These are phyloP conservation scores for Tricholoma furcatifolium DNA, from an alignment of 768 basidiomycete genomes.

Conservation along the genomic window DNA sequence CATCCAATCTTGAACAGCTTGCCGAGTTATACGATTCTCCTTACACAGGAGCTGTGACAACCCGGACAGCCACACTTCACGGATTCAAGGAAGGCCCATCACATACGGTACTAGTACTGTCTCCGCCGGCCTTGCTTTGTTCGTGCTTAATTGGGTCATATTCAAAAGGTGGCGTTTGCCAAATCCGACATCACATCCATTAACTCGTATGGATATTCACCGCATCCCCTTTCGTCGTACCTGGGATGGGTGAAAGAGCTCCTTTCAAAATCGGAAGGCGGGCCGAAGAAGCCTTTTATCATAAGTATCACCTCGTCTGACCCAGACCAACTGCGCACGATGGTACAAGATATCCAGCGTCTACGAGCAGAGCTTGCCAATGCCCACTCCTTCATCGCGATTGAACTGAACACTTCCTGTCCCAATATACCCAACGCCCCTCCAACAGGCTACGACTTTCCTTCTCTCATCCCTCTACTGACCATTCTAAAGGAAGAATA, in stretches of 20 bases:
- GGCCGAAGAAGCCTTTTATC: conserved; percentile 55
- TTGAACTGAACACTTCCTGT: conserved; percentile 85
- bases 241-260: conserved; percentile 56
- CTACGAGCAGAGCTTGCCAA: conserved; percentile 46
- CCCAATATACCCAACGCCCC: conserved; percentile 70
- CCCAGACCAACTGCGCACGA: conserved; percentile 45
- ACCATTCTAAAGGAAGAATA: conserved; percentile 49
- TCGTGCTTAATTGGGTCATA: conserved; percentile 1
- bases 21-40: conserved; percentile 62
- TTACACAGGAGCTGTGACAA: conserved; percentile 77
- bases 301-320: conserved; percentile 74
- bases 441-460: conserved; percentile 65
- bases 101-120: conserved; percentile 64
- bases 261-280: conserved; percentile 33
- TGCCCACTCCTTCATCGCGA: conserved; percentile 45
- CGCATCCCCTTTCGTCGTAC: conserved; percentile 67
- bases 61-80: conserved; percentile 68
- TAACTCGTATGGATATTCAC: conserved; percentile 89
- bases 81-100: conserved; percentile 68
- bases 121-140: conserved; percentile 2
- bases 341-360: conserved; percentile 60
- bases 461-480: conserved; percentile 52
- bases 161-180: conserved; percentile 58
- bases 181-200: conserved; percentile 53
- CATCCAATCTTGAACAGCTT: conserved; percentile 66